Evolutionary conservation across 768 basidiomycete genomes (phyloP).

Genomic region (Naematelia encephala): DNA sequence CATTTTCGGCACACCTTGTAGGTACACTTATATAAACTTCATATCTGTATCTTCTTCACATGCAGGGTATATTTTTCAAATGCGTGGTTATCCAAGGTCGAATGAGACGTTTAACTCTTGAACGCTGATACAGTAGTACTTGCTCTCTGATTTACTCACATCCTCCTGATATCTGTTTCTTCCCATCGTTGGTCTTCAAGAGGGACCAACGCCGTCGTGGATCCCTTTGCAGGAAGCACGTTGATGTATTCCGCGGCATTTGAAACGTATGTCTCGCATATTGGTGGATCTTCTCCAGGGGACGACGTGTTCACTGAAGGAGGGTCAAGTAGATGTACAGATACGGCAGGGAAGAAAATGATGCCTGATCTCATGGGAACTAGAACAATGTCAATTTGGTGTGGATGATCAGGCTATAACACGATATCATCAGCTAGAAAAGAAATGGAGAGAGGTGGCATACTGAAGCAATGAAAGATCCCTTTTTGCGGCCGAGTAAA

Average conservation of each 20-base stretch:
- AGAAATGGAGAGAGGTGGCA: constrained; percentile 26
- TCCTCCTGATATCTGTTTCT: not conserved
- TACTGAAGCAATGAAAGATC: constrained; percentile 73
- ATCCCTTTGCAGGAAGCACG: constrained; percentile 75
- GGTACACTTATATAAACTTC: not conserved
- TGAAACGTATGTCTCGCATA: constrained; percentile 70
- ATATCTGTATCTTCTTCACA: not conserved
- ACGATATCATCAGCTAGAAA: not conserved
- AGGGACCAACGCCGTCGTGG: constrained; percentile 58
- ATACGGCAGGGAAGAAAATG: constrained; percentile 69
- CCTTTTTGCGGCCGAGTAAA: constrained; percentile 80
- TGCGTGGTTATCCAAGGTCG: too few species aligned
- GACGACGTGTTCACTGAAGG: not conserved
- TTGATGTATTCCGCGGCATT: constrained; percentile 78
- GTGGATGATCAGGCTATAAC: not conserved
- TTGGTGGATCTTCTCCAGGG: constrained; percentile 47
- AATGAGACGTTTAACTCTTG: not conserved
- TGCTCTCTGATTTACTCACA: not conserved
- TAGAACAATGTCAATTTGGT: constrained; percentile 50
- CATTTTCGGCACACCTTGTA: not conserved
- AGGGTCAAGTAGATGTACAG: constrained; percentile 56
- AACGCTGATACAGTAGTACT: not conserved
- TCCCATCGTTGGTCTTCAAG: constrained; percentile 1
- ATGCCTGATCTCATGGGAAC: constrained; percentile 82
- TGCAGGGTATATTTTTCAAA: constrained; percentile 4